Percentiles rank a stretch among this genome's conserved stretches.
Conservation (phyloP, 306 rosid genomes). For the Trifolium subterraneum region DNA sequence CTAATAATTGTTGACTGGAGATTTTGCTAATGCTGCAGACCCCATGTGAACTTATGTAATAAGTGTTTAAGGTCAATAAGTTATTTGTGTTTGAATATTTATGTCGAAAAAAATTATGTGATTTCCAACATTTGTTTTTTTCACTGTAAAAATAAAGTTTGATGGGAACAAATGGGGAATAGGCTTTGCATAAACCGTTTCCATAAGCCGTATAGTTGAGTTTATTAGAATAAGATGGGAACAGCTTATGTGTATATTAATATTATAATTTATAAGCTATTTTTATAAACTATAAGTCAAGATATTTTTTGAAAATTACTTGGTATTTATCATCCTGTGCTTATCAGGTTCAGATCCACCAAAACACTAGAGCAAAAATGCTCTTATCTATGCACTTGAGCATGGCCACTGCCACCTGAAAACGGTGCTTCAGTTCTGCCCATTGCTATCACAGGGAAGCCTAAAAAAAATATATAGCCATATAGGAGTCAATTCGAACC, state of each 20-base stretch:
- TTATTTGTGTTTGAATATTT: not conserved
- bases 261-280: not conserved
- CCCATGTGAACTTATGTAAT: not conserved
- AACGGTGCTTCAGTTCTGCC: constrained; percentile 14
- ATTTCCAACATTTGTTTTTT: not conserved
- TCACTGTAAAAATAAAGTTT: not conserved
- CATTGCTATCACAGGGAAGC: not conserved
- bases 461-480: not conserved
- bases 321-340: not conserved
- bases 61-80: not conserved
- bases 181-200: not conserved
- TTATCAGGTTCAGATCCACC: not conserved
- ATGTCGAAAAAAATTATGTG: no score
- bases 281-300: not conserved
- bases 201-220: not conserved
- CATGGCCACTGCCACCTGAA: not conserved
- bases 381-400: not conserved
- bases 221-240: not conserved
- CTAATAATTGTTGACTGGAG: constrained; percentile 18
- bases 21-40: not conserved
- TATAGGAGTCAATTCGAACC: not conserved
- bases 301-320: not conserved
- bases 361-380: not conserved
- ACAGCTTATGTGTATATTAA: not conserved
- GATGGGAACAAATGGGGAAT: not conserved